These are phyloP conservation scores for Acanthamoeba culbertsoni DNA, from an alignment of 208 protist species.

Conservation along the genomic window DNA sequence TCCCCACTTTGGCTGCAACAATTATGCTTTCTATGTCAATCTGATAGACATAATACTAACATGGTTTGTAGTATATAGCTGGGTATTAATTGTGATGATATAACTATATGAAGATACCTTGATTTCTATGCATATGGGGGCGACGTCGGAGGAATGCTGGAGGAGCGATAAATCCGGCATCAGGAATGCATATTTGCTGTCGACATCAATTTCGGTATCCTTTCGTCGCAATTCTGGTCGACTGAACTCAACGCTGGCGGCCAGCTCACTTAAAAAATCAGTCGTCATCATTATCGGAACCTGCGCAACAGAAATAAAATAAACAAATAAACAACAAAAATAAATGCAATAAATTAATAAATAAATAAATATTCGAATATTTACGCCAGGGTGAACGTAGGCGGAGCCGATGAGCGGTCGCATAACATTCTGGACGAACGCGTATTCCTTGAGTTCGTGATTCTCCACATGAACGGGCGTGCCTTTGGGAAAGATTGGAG, in stretches of 20 bases:
- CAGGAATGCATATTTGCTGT: conserved; percentile 43
- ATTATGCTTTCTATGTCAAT: no score
- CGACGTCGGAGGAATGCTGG: background rate
- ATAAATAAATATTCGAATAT: no score
- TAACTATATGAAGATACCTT: no score
- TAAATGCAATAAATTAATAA: background rate
- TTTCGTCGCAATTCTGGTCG: background rate
- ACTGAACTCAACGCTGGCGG: background rate
- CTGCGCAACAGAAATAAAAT: background rate
- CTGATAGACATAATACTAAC: no score
- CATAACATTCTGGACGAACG: conserved; percentile 56
- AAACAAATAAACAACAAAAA: background rate
- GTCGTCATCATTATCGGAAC: conserved; percentile 40
- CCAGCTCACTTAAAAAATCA: background rate
- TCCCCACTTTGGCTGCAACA: conserved; percentile 56
- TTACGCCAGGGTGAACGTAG: conserved; percentile 51
- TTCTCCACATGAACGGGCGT: conserved; percentile 45
- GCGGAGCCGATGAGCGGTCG: background rate
- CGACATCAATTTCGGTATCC: conserved; percentile 25
- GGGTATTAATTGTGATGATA: no score
- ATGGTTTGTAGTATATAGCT: no score
- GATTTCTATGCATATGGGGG: conserved; percentile 53
- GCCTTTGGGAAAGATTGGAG: no score
- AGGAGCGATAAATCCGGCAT: conserved; percentile 50
- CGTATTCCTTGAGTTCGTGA: conserved; percentile 57